Evolutionary conservation across 257 asterid species (phyloP).

Genomic region (Striga asiatica): DNA sequence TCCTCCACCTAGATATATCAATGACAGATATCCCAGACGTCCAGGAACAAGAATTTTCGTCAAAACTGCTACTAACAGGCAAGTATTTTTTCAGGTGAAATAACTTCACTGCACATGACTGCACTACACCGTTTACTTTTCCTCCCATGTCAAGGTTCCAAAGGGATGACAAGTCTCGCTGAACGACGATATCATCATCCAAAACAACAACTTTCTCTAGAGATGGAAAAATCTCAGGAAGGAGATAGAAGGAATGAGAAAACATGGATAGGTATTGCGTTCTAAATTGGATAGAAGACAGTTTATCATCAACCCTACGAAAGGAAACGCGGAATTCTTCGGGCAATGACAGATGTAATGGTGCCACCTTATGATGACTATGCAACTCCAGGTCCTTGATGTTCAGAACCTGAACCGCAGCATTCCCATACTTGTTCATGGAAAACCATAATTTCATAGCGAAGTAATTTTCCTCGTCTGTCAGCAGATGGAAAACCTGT

Average conservation of each 20-base stretch:
- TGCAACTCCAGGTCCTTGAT: conserved; percentile 59
- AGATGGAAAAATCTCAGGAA: conserved; percentile 61
- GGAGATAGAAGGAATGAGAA: conserved; percentile 78
- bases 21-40: conserved; percentile 74
- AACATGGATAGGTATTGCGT: conserved; percentile 71
- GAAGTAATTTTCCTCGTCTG: conserved; percentile 76
- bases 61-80: conserved; percentile 30
- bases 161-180: conserved; percentile 76
- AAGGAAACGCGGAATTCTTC: conserved; percentile 85
- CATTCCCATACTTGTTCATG: conserved; percentile 54
- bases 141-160: conserved; percentile 88
- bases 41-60: conserved; percentile 78
- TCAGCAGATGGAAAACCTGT: conserved; percentile 84
- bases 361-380: conserved; percentile 33
- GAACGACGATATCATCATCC: conserved; percentile 85
- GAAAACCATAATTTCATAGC: conserved; percentile 86
- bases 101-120: conserved; percentile 56
- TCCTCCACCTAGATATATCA: conserved; percentile 75
- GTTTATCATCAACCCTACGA: conserved; percentile 49
- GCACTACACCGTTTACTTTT: conserved; percentile 77
- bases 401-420: conserved; percentile 80
- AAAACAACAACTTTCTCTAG: conserved; percentile 74
- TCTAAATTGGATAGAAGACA: conserved; percentile 36
- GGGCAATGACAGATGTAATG: conserved; percentile 56
- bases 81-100: conserved; percentile 46